Base-by-base conservation (phyloP, 2,329 filamentous ascomycete species). In the Graphiopsis chlorocephala region DNA sequence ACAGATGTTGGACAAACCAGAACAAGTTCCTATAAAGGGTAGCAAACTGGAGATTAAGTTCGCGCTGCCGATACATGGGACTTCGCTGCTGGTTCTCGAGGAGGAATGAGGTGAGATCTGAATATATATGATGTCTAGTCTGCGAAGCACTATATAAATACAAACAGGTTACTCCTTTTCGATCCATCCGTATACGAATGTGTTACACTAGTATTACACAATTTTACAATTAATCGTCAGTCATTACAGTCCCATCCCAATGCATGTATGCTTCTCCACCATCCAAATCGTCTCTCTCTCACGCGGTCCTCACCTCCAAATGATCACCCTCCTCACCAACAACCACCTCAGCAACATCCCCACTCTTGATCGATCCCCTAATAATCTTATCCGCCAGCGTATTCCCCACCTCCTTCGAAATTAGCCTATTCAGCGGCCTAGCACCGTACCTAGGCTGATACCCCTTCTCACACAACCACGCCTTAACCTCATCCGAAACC, bases 371-470 rank as follows among this genome's bases (percentile, higher is more conserved):
- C 77, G 92, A 82, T 23, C 95, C 95, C 63, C 90, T 84, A 71
- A 98, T 98, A 72, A 99, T 96, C 80, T 90, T 90, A 74, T 97
- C 93, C 0, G 95, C 95, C 45, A 98, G 83, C 3, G 87, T 84
- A 76, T 97, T 97, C 66, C 91, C 89, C 69, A 99, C 92, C 78
- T 97, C 88, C 73, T 90, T 96, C 25, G 90, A 87, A 69, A 98
- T 97, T 61, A 98, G 84, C 42, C 95, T 85, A 77, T 98, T 97
- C 33, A 98, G 83, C 29, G 95, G 95, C 7, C 95, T 85, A 8
- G 95, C 95, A 68, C 95, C 95, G 75, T 92, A 98, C 72, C 89
- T 89, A 25, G 94, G 92, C 73, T 97, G 92, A 75, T 98, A 98
- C 1, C 94, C 94, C 68, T 88, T 86, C 68, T 95, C 90, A 47